Conservation (phyloP, 1,139 yeast genomes). For the Pneumocystis murina region DNA sequence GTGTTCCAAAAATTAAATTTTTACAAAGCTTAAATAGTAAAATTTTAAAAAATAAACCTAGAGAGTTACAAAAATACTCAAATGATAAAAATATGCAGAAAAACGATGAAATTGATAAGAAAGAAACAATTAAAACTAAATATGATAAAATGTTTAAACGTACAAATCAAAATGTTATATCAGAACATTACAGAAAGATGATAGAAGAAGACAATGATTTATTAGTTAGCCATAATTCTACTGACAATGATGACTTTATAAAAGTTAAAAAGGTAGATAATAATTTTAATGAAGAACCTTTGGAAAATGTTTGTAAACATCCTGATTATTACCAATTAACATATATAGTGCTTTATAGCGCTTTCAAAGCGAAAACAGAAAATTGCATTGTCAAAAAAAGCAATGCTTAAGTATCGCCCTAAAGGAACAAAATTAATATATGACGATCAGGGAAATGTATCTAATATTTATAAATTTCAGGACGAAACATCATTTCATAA, state of each 20-base stretch:
- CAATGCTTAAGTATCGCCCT: constrained; percentile 41
- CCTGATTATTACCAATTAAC: background rate
- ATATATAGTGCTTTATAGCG: constrained; percentile 3
- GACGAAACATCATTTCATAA: constrained; percentile 74
- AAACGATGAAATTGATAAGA: constrained; percentile 16
- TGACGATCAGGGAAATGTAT: constrained; percentile 88
- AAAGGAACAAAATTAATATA: constrained; percentile 66
- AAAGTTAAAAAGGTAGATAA: constrained; percentile 65
- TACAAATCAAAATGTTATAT: constrained; percentile 78
- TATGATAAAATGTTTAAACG: constrained; percentile 94
- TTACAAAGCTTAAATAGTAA: constrained; percentile 28
- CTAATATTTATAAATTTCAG: constrained; percentile 78
- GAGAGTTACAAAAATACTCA: constrained; percentile 20
- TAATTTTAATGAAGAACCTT: constrained; percentile 25
- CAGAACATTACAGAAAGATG: constrained; percentile 72
- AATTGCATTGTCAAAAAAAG: constrained; percentile 76
- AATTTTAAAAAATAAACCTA: constrained; percentile 54
- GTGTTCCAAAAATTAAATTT: constrained; percentile 84
- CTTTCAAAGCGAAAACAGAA: constrained; percentile 79
- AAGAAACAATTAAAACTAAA: constrained; percentile 53
- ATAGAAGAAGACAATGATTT: constrained; percentile 27
- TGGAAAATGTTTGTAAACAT: constrained; percentile 25
- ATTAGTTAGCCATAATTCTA: constrained; percentile 25
- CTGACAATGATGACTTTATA: constrained; percentile 57
- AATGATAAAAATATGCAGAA: constrained; percentile 9